Conservation (phyloP, 2,329 filamentous ascomycete species). For the Sporothrix pseudoabietina region DNA sequence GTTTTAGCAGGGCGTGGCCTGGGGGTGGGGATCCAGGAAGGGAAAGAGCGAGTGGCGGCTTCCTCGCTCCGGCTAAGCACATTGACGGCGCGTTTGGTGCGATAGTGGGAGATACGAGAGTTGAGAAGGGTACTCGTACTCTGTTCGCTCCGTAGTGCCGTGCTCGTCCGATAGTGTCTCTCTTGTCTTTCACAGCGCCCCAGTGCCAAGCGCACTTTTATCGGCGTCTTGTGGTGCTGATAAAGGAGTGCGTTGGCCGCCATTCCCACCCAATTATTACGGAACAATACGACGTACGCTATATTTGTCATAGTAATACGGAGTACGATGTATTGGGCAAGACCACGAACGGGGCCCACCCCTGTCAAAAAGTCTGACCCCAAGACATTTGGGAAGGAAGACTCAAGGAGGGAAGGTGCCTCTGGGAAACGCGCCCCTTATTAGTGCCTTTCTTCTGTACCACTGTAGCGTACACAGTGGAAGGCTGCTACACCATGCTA, state of each 20-base stretch:
- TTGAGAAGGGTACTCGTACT: not conserved
- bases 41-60: slow-evolving; percentile 17
- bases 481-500: not conserved
- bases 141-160: not conserved
- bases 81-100: not conserved
- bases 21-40: slow-evolving; percentile 19
- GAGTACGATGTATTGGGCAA: slow-evolving; percentile 20
- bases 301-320: slow-evolving; percentile 28
- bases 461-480: no score
- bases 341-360: slow-evolving; percentile 1
- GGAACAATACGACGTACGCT: slow-evolving; percentile 9
- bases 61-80: slow-evolving; percentile 25
- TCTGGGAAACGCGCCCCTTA: slow-evolving; percentile 16
- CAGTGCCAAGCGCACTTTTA: slow-evolving; percentile 7
- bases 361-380: slow-evolving; percentile 15
- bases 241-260: slow-evolving; percentile 20
- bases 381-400: not conserved
- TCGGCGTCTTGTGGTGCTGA: not conserved
- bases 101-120: not conserved
- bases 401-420: not conserved
- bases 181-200: not conserved
- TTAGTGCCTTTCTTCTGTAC: not conserved
- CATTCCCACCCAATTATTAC: slow-evolving; percentile 18
- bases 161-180: not conserved
- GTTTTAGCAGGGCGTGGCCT: slow-evolving; percentile 17